Conservation (phyloP, 2,329 filamentous ascomycete species). For the Penicillium hesseltinei region DNA sequence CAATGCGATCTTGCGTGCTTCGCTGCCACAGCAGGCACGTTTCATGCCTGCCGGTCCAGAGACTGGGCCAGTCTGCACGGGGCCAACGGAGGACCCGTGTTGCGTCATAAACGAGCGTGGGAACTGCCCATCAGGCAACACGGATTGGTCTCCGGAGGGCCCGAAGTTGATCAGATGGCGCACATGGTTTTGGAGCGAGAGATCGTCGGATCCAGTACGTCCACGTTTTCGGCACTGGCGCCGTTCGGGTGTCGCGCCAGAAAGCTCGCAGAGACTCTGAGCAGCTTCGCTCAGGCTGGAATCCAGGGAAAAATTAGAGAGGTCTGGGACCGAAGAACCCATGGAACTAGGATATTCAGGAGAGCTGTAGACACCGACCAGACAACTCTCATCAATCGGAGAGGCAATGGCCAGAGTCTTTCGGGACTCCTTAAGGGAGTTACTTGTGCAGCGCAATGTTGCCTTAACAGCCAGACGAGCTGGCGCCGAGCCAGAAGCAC, state of each 20-base stretch:
- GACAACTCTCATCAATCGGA: slow-evolving; percentile 38
- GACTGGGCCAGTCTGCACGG: slow-evolving; percentile 25
- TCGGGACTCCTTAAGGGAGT: slow-evolving; percentile 37
- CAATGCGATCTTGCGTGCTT: slow-evolving; percentile 37
- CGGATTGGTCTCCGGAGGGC: slow-evolving; percentile 23
- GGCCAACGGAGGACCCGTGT: slow-evolving; percentile 16
- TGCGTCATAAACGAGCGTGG: slow-evolving; percentile 35
- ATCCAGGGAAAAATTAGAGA: slow-evolving; percentile 37
- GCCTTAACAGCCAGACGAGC: slow-evolving; percentile 41
- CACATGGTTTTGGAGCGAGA: slow-evolving; percentile 39
- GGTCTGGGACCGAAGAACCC: slow-evolving; percentile 31
- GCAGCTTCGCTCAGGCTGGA: slow-evolving; percentile 39
- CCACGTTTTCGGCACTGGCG: slow-evolving; percentile 41
- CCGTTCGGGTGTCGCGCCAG: slow-evolving; percentile 31
- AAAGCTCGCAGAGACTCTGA: slow-evolving; percentile 43
- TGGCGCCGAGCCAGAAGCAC: slow-evolving; percentile 27
- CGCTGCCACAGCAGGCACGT: slow-evolving; percentile 42
- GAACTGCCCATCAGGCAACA: slow-evolving; percentile 34
- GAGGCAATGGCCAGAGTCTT: slow-evolving; percentile 39
- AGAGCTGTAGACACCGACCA: slow-evolving; percentile 36
- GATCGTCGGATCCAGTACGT: slow-evolving; percentile 41
- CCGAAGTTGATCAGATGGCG: slow-evolving; percentile 37
- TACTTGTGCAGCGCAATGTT: slow-evolving; percentile 41
- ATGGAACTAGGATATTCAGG: slow-evolving; percentile 32
- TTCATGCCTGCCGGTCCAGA: slow-evolving; percentile 41